Base-by-base conservation (phyloP, 1,139 yeast species). In the Tardiomyces blankii region DNA sequence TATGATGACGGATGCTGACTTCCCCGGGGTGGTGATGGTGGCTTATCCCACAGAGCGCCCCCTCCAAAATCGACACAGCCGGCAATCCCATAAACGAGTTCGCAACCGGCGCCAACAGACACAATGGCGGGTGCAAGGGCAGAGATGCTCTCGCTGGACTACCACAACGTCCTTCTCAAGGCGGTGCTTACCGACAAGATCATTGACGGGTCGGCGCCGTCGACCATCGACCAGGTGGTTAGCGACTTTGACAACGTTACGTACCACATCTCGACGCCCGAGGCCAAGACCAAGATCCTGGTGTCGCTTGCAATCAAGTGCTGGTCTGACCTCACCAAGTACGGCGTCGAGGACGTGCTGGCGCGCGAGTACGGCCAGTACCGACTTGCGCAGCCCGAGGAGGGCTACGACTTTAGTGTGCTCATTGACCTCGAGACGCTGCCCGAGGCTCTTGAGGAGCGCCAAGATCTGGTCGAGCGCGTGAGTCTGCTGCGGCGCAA, bases 221-320 rank as follows among this genome's bases (percentile, higher is more conserved):
- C 78, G 51, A 72, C 83, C n/a, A 74, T 91, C 56, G 96, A 91
- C 66, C 78, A 96, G 63, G 78, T 91, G 53, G 78, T 91, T 52
- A 82, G 95, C 35, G 99, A 91, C 68, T 91, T 91, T 60, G 98
- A 91, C 65, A 88, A 88, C 68, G 94, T 96, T 48, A 85, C 94
- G 28, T 88, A 84, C 67, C 97, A 89, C 65, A 72, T 93, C 52
- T 82, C 95, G 43, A 89, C 95, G 40, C 80, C 89, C 13, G 87
- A 77, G 60, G 73, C 71, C 58, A 84, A 78, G 70, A 67, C 78
- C 41, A 69, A 76, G 62, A 67, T 87, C 49, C 69, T 83, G 52
- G 68, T 87, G 41, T 83, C 94, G 18, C 70, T 87, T 51, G 77
- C 75, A 54, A 76, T 85, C 62, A 83, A 82, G 63, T 82, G 95